These are phyloP conservation scores for Chlorella sp. DNA, from an alignment of 139 green algal genomes.

Conservation along the genomic window DNA sequence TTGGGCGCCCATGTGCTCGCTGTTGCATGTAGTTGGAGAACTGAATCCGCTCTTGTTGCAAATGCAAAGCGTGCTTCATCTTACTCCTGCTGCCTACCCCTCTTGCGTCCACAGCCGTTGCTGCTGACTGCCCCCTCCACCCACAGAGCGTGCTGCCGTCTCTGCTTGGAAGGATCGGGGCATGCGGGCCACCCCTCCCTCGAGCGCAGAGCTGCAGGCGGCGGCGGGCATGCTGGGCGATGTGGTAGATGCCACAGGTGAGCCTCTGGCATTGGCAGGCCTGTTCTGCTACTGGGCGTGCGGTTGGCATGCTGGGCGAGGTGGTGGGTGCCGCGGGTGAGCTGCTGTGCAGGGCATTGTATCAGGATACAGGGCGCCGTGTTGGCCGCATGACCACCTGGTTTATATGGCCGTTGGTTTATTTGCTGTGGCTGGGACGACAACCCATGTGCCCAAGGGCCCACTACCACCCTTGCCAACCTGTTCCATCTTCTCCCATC, in stretches of 20 bases:
- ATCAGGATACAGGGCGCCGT: no score
- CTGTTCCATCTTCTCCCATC: not conserved
- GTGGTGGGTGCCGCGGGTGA: not conserved
- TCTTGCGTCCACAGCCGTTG: not conserved
- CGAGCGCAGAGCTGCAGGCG: not conserved
- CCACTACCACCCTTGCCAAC: no score
- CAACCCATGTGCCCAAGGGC: no score
- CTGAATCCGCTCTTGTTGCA: not conserved
- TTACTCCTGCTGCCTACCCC: not conserved
- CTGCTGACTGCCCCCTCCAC: not conserved
- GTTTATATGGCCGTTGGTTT: no score
- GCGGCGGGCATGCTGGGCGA: constrained; percentile 3
- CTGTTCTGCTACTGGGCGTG: no score
- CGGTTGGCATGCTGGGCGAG: not conserved
- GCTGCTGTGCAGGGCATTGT: no score
- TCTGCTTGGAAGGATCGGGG: not conserved
- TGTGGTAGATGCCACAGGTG: not conserved
- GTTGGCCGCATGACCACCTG: no score
- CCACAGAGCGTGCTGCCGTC: not conserved
- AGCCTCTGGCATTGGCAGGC: no score
- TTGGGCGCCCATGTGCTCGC: not conserved
- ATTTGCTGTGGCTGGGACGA: no score
- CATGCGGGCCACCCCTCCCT: not conserved
- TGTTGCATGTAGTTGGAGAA: not conserved
- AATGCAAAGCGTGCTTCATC: no score